phyloP scores from a whole-genome alignment of 2,329 filamentous ascomycete species.

The Penicillium polonicum region DNA sequence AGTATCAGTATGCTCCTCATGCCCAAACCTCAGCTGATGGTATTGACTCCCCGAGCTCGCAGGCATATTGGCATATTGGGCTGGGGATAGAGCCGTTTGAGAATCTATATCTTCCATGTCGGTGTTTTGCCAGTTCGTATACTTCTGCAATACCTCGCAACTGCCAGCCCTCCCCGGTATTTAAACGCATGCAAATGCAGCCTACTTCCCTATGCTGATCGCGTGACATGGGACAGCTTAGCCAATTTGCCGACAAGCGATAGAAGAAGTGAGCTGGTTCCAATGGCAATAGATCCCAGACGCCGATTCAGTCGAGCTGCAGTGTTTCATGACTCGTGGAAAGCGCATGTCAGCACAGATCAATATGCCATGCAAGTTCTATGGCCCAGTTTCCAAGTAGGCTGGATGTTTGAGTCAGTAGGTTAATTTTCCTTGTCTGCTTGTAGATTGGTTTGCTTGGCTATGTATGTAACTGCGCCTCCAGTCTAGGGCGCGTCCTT shows the following conservation, averaged over 20 bases:
- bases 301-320: neutral
- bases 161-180: neutral
- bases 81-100: neutral
- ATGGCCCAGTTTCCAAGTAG: neutral
- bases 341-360: neutral
- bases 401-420: neutral
- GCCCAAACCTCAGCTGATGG: conserved; percentile 3
- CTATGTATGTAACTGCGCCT: neutral
- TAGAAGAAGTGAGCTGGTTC: neutral
- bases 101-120: too few relatives aligned
- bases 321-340: neutral
- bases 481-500: neutral
- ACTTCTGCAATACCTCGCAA: neutral
- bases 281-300: neutral
- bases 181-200: neutral
- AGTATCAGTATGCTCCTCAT: neutral
- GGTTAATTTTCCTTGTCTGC: neutral
- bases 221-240: neutral
- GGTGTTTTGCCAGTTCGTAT: neutral
- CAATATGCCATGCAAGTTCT: neutral
- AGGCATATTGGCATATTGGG: neutral
- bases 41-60: neutral
- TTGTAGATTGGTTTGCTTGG: neutral
- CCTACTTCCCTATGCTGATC: neutral
- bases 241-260: neutral